Evolutionary conservation across 169 alveolate genomes (phyloP).

Genomic region (Cystoisospora suis): DNA sequence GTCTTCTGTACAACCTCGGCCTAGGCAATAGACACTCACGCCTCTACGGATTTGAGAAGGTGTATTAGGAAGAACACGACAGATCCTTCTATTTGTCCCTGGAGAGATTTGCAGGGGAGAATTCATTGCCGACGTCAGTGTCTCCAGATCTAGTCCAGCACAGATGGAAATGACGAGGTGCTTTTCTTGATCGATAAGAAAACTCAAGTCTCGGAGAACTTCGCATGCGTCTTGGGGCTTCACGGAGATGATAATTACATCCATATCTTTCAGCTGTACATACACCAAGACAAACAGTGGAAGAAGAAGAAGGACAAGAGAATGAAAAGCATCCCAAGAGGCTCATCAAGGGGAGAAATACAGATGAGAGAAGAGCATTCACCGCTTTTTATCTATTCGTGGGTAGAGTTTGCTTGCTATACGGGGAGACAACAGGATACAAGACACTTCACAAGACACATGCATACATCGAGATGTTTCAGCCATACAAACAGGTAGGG

Average conservation of each 20-base stretch:
- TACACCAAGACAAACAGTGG: neutral
- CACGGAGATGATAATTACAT: neutral
- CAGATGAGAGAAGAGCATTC: too few species aligned
- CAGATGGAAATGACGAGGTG: slow-evolving; percentile 7
- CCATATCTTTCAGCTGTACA: slow-evolving; percentile 9
- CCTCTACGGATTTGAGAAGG: neutral
- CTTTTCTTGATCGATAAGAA: neutral
- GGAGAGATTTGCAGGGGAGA: too few species aligned
- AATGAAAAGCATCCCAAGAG: too few species aligned
- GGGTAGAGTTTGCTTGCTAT: too few species aligned
- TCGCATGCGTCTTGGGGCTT: slow-evolving; percentile 19
- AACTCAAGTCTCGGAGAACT: neutral
- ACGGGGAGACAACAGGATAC: too few species aligned
- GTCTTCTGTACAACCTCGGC: neutral
- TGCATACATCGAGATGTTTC: too few species aligned
- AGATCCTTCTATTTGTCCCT: neutral
- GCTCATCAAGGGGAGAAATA: too few species aligned
- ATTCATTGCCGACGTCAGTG: neutral
- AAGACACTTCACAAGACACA: too few species aligned
- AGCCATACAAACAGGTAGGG: too few species aligned
- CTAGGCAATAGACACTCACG: slow-evolving; percentile 12
- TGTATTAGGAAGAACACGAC: slow-evolving; percentile 17
- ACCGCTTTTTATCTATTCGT: too few species aligned
- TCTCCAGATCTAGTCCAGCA: neutral
- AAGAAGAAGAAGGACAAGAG: neutral